Base-by-base conservation (phyloP, 2,329 filamentous ascomycete species). In the Fusarium agapanthi region DNA sequence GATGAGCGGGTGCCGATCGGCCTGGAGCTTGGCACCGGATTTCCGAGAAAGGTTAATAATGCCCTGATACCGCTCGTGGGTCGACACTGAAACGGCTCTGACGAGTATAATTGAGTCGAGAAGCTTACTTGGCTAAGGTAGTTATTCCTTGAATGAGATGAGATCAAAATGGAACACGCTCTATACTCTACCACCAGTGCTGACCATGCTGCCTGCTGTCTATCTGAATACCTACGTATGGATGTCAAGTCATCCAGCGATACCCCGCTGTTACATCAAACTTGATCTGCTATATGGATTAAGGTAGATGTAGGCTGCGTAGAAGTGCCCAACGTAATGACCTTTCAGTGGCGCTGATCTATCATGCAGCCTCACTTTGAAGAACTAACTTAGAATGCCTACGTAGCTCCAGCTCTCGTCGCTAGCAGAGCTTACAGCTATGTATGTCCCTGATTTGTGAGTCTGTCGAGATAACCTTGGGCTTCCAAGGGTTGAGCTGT, bases 1-100 rank as follows among this genome's bases (percentile, higher is more conserved):
- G 75, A 64, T 76, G 75, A 73, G 64, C 73, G 75, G 75, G 75
- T 75, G 71, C 64, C 69, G 75, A 76, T 76, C 75, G 65, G 62
- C 60, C 43, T 63, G 41, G 50, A 56, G 60, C 62, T 71, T 62
- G 47, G 65, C 61, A 56, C 61, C 54, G 48, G 64, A 62, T 61
- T 57, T 38, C 67, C 54, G 47, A 61, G 72, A 64, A 43, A 26
- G 61, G 65, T 69, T 69, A 66, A 71, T 57, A 66, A 69, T 57
- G 48, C 65, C 65, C 65, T 56, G 54, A 63, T 64, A 38, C 47
- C 48, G 35, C 30, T 41, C 48, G 30, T 45, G n/a, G 54, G 61
- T 58, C 64, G 41, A 57, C 58, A 47, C 34, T 47, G 35, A 48
- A 40, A 43, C 26, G 48, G 57, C 60, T 66, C 55, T 61, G 37